Base-by-base conservation (phyloP, 2,329 filamentous ascomycete genomes). In the Chaetoscypha palmicola region DNA sequence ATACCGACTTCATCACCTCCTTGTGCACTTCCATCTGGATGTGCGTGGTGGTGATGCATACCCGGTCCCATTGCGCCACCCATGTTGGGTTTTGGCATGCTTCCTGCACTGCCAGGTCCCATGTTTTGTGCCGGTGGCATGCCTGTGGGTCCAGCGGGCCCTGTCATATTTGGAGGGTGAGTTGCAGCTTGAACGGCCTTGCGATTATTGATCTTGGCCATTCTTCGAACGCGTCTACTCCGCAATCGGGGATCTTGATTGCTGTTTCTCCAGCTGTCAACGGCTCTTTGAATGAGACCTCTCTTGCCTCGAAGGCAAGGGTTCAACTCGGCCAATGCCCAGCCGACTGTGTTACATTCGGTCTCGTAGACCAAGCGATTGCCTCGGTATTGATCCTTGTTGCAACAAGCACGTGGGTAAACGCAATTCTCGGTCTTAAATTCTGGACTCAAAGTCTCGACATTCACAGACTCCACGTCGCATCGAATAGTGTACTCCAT, bases 401-500 rank as follows among this genome's bases (percentile, higher is more conserved):
- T 79, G 65, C 89, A 94, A 71, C 90, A 96, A 3, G 92, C 92
- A 48, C 92, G 80, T 2, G 92, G 92, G 62, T 97, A 98, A 11
- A 98, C 92, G 63, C 92, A 97, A 68, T 98, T 98, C 64, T 96
- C 91, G 7, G 87, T 87, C 72, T 95, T 97, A 76, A 97, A 97
- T 53, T 97, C 91, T 52, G 79, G 72, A 34, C 79, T 77, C 14
- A 98, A 75, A 49, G 82, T 82, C 44, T 96, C 89, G 34, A 91
- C 89, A 61, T 90, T 89, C 50, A 98, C 89, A 1, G 90, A 96
- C 68, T 97, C 92, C 16, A 97, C 92, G 58, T 97, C 92, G 64
- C 92, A 97, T 41, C 92, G 83, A 58, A 98, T 98, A 1, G 90
- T 96, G 68, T 98, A 98, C 66, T 97, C 90, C 89, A 97, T 95